These are phyloP conservation scores for Phytophthora quininea DNA, from an alignment of 352 stramenopile genomes.

Conservation along the genomic window DNA sequence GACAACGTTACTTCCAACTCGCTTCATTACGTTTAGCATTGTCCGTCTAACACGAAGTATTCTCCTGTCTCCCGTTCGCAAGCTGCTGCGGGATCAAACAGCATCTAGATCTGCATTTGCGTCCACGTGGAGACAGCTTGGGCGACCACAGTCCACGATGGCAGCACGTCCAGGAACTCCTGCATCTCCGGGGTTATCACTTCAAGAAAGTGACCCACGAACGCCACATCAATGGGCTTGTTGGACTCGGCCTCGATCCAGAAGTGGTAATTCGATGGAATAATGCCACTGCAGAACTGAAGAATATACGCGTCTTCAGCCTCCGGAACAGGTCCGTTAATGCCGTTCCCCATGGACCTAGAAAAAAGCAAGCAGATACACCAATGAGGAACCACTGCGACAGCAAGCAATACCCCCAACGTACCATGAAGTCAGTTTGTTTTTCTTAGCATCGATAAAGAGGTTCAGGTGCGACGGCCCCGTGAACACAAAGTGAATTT, in stretches of 20 bases:
- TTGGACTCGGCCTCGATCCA: constrained; percentile 73
- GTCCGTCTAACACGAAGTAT: too few species aligned
- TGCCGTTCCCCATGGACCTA: constrained; percentile 75
- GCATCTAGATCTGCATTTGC: constrained; percentile 57
- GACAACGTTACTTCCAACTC: too few species aligned
- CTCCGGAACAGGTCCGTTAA: constrained; percentile 55
- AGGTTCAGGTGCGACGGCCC: constrained; percentile 74
- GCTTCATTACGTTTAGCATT: too few species aligned
- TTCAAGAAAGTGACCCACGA: constrained; percentile 77
- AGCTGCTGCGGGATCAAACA: too few species aligned
- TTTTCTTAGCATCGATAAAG: constrained; percentile 79
- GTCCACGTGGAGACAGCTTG: constrained; percentile 66
- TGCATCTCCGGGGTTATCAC: constrained; percentile 52
- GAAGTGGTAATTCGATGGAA: constrained; percentile 72
- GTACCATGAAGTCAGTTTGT: constrained; percentile 71
- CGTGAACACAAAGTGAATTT: constrained; percentile 69
- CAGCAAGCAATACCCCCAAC: constrained; percentile 8
- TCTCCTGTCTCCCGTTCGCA: too few species aligned
- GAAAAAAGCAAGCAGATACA: constrained; percentile 3
- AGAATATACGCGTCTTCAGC: constrained; percentile 78
- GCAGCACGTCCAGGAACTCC: constrained; percentile 48
- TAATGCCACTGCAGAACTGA: constrained; percentile 66
- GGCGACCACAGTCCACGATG: constrained; percentile 51
- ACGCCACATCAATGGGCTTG: constrained; percentile 55
- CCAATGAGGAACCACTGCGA: constrained; percentile 1